Evolutionary conservation across 345 rosid species (phyloP).

Genomic region (Pseudoturritis turrita): DNA sequence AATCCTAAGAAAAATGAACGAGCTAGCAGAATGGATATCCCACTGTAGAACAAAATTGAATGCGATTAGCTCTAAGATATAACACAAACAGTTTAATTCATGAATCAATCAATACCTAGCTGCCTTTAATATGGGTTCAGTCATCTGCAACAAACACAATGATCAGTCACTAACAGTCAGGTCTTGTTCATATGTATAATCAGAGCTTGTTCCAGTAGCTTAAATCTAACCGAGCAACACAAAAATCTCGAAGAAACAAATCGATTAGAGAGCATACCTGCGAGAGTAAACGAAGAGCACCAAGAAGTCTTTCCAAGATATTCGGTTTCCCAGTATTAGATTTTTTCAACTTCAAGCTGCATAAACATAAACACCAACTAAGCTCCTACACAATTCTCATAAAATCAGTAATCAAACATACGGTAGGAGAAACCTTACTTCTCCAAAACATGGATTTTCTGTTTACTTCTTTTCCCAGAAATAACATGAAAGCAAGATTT

Average conservation of each 20-base stretch:
- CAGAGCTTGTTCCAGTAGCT: too few relatives aligned
- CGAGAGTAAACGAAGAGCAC: constrained; percentile 73
- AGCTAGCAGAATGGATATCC: constrained; percentile 73
- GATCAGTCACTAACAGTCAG: neutral
- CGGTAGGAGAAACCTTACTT: constrained; percentile 35
- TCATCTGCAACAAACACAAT: constrained; percentile 58
- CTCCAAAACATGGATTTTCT: constrained; percentile 71
- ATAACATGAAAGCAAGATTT: constrained; percentile 67
- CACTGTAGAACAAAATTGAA: constrained; percentile 33
- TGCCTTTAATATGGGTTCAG: constrained; percentile 84
- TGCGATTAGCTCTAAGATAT: neutral
- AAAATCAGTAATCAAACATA: neutral
- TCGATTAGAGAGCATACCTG: constrained; percentile 39
- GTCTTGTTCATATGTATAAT: too few relatives aligned
- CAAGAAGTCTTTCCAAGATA: constrained; percentile 72
- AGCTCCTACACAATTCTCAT: neutral
- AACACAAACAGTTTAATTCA: neutral
- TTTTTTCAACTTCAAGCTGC: constrained; percentile 76
- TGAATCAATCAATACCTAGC: constrained; percentile 47
- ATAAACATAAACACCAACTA: neutral
- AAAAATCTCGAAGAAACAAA: neutral
- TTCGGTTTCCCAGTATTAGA: constrained; percentile 52
- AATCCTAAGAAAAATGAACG: constrained; percentile 81
- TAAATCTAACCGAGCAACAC: neutral
- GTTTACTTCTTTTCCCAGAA: constrained; percentile 54